A percentile compares a stretch with the other conserved stretches of the same genome.
Evolutionary conservation across 768 basidiomycete species (phyloP).

Genomic region (Melanogaster broomeanus): DNA sequence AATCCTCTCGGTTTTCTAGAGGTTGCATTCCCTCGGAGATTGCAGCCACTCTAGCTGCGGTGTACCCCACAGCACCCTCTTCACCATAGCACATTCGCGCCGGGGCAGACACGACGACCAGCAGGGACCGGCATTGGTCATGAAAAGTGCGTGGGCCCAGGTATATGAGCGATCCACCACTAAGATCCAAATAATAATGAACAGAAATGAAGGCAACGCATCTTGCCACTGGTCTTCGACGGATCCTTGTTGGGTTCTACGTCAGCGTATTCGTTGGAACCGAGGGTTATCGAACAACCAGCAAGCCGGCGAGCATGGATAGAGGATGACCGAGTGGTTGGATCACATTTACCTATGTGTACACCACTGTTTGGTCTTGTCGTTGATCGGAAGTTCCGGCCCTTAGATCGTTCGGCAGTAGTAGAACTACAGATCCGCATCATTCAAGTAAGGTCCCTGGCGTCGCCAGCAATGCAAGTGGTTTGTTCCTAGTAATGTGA

Average conservation of each 20-base stretch:
- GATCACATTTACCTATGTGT: too few relatives aligned
- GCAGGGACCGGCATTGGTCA: neutral
- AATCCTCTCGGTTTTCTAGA: too few relatives aligned
- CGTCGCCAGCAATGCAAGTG: too few relatives aligned
- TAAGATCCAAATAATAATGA: neutral
- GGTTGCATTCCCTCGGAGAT: too few relatives aligned
- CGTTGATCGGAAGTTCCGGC: neutral
- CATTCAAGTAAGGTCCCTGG: slow-evolving; percentile 1
- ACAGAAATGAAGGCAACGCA: slow-evolving; percentile 8
- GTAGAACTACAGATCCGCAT: slow-evolving; percentile 1
- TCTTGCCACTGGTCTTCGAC: slow-evolving; percentile 1
- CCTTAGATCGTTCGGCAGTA: slow-evolving; percentile 1
- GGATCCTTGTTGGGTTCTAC: slow-evolving; percentile 11
- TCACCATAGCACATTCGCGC: too few relatives aligned
- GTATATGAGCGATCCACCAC: neutral
- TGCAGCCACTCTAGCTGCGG: too few relatives aligned
- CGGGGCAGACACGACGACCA: too few relatives aligned
- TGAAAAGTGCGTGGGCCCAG: slow-evolving; percentile 1
- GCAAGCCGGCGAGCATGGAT: too few relatives aligned
- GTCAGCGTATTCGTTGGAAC: neutral
- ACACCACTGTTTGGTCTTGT: too few relatives aligned
- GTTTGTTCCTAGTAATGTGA: neutral
- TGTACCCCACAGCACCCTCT: too few relatives aligned
- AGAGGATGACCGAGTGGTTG: too few relatives aligned
- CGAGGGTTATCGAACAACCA: too few relatives aligned